phyloP scores from a whole-genome alignment of 306 rosid genomes.

The Cicer judaicum region DNA sequence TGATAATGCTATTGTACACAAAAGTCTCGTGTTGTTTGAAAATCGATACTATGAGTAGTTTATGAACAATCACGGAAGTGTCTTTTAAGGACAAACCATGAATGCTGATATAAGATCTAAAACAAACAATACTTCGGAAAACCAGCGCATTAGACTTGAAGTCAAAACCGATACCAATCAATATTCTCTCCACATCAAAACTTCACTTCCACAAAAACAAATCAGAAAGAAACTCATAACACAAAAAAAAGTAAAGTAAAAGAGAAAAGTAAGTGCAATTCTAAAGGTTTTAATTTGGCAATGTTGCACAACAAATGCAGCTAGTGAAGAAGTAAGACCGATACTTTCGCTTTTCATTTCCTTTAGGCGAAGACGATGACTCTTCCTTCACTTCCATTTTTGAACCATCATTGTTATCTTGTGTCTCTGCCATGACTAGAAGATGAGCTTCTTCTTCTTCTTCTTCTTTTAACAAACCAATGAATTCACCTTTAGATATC shows the following conservation, averaged over 20 bases:
- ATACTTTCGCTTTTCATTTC: constrained; percentile 61
- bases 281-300: constrained; percentile 49
- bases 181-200: constrained; percentile 46
- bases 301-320: constrained; percentile 85
- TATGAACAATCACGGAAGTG: not conserved
- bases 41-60: not conserved
- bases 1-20: not conserved
- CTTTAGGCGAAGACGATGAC: constrained; percentile 52
- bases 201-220: constrained; percentile 39
- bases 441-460: constrained; percentile 60
- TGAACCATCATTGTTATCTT: constrained; percentile 35
- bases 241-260: constrained; percentile 36
- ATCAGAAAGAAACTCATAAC: constrained; percentile 39
- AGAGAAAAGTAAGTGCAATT: constrained; percentile 10
- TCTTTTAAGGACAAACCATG: not conserved
- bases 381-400: constrained; percentile 44
- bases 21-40: not conserved
- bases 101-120: not conserved
- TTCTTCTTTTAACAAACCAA: constrained; percentile 62
- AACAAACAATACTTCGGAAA: not conserved
- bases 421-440: constrained; percentile 48
- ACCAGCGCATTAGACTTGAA: not conserved
- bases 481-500: constrained; percentile 58
- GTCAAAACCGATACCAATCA: constrained; percentile 8
- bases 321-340: constrained; percentile 68